Evolutionary conservation across 306 rosid species (phyloP), one percentile per base, ranked within the genome.

Genomic region (Castanea crenata): DNA sequence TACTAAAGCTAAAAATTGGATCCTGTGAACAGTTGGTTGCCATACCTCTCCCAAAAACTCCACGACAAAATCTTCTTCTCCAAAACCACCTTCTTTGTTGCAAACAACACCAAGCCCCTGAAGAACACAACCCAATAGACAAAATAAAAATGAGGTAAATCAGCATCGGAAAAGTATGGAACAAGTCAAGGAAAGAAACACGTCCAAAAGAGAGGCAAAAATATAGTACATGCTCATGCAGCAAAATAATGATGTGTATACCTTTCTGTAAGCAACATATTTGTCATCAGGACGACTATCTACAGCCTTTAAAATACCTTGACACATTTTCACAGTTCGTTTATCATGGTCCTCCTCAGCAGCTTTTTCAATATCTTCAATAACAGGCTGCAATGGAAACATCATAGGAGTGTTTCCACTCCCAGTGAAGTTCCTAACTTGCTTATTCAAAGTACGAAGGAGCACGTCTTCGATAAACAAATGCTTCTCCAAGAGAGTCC

Each of bases 51-150:
- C 99, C 85, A 96, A 72, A 88, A 96, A 96, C 85, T 96, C 99
- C 79, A 96, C 99, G 9, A 96, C 90, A 84, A 96, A 96, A 85
- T 93, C 99, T 74, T 91, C 97, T 80, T 87, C 89, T 4, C 70
- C 82, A 88, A 96, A 93, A 80, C 99, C 99, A 29, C 71, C 94
- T 82, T 89, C 93, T 87, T 88, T 89, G 87, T 93, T 79, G 87
- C 99, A 96, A 82, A 96, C 99, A 70, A 96, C 99, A 34, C 99
- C 98, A 69, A 96, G 98, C 76, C 99, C 99, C 99, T 96, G 77
- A 71, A 82, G 32, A 63, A 71, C 79, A 80, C 77, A 87, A 76
- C 63, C 76, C 74, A 85, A 71, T 44, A 72, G 71, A 72, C 61
- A 79, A 82, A 72, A 31, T 65, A 49, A 79, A 16, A 76, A 79